These are phyloP conservation scores for Penicillium psychrofluorescens DNA, from an alignment of 495 filamentous ascomycete species.

Conservation along the genomic window DNA sequence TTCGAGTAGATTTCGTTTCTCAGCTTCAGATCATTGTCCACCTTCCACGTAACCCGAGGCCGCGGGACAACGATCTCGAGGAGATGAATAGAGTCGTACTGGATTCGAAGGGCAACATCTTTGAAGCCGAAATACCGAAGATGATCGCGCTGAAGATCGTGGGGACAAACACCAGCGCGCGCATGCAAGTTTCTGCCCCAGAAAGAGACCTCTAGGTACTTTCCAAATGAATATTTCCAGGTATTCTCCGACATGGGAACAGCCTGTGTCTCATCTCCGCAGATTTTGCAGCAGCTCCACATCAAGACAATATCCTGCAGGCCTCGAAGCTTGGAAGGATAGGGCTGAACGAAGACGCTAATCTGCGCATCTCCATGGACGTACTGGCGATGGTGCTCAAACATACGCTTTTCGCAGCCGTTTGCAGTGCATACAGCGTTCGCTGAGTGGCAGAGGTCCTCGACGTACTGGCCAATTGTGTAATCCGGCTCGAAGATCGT, in stretches of 20 bases:
- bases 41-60: conserved; percentile 89
- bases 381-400: conserved; percentile 92
- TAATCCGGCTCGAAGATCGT: conserved; percentile 72
- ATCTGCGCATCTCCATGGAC: conserved; percentile 94
- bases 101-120: conserved; percentile 76
- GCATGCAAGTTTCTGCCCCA: conserved; percentile 83
- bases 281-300: conserved; percentile 95
- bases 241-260: conserved; percentile 91
- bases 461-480: conserved; percentile 91
- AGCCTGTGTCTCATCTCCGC: conserved; percentile 79
- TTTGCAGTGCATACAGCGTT: conserved; percentile 70
- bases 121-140: conserved; percentile 87
- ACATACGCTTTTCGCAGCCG: conserved; percentile 82
- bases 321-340: conserved; percentile 60
- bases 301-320: conserved; percentile 79
- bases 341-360: conserved; percentile 77
- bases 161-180: conserved; percentile 76
- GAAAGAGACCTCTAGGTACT: conserved; percentile 94
- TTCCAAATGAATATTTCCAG: conserved; percentile 98
- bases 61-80: conserved; percentile 95
- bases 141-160: conserved; percentile 89
- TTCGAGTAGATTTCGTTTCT: conserved; percentile 86
- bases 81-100: conserved; percentile 85
- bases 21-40: conserved; percentile 81
- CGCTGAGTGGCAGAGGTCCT: conserved; percentile 75